Evolutionary conservation across 202 grass and related monocot genomes (phyloP).

Genomic region (Tripidium arundinaceum): DNA sequence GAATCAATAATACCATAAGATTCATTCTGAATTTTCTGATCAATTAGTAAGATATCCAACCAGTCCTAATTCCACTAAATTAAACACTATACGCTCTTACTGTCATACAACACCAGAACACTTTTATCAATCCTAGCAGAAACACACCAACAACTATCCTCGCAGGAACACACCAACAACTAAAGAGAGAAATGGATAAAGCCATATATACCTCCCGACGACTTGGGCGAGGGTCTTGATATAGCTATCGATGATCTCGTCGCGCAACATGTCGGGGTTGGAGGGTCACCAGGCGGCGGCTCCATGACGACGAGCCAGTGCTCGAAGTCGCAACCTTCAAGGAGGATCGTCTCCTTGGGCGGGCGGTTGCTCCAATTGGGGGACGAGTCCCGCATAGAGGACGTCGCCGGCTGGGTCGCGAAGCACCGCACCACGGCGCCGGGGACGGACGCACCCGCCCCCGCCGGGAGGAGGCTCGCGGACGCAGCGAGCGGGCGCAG

Average conservation of each 20-base stretch:
- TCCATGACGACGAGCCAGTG: slow-evolving; percentile 76
- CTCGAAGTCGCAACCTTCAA: slow-evolving; percentile 76
- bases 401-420: slow-evolving; percentile 51
- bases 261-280: slow-evolving; percentile 37
- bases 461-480: slow-evolving; percentile 30
- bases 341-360: slow-evolving; percentile 72
- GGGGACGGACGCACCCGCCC: neutral
- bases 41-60: too few species aligned
- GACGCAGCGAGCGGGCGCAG: slow-evolving; percentile 31
- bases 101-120: neutral
- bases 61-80: too few species aligned
- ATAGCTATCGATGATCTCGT: slow-evolving; percentile 59
- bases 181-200: slow-evolving; percentile 1
- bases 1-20: too few species aligned
- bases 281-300: slow-evolving; percentile 40
- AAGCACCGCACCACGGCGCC: slow-evolving; percentile 22
- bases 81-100: too few species aligned
- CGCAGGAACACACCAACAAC: neutral
- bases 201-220: slow-evolving; percentile 41
- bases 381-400: slow-evolving; percentile 57
- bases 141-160: too few species aligned
- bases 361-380: slow-evolving; percentile 75
- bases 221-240: slow-evolving; percentile 61
- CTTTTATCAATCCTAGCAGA: too few species aligned
- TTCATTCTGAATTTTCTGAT: too few species aligned